phyloP scores from a whole-genome alignment of 1,284 basidiomycete species.

The Moesziomyces sp. region DNA sequence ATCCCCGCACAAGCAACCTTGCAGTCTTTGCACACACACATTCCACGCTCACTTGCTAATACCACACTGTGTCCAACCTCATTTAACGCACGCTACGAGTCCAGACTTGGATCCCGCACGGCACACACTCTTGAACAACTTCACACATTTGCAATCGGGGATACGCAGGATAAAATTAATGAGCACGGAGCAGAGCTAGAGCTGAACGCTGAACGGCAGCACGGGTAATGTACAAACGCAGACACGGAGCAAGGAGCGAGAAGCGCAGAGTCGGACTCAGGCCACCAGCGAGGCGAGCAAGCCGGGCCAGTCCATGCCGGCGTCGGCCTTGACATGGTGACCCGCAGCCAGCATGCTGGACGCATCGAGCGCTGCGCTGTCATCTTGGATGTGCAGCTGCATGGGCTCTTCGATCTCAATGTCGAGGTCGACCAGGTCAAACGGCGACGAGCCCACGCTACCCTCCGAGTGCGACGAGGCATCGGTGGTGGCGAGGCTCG shows the following conservation, averaged over 20 bases:
- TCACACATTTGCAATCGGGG: no score
- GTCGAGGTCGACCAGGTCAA: constrained; percentile 47
- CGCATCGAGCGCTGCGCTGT: constrained; percentile 8
- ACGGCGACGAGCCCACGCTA: constrained; percentile 42
- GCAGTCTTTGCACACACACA: not conserved
- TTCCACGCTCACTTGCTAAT: no score
- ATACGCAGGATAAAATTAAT: no score
- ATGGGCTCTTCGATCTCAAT: constrained; percentile 50
- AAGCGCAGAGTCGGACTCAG: not conserved
- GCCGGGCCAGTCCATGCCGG: constrained; percentile 34
- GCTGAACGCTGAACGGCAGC: not conserved
- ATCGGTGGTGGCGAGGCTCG: constrained; percentile 12
- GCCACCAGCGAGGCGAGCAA: constrained; percentile 33
- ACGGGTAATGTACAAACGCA: constrained; percentile 15
- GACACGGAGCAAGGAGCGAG: not conserved
- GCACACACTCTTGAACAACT: no score
- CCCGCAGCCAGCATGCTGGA: not conserved
- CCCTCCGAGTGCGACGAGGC: constrained; percentile 11
- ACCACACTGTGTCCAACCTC: no score
- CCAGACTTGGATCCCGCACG: no score
- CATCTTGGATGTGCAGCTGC: constrained; percentile 35
- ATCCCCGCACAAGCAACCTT: not conserved
- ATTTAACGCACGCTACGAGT: no score
- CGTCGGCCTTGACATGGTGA: constrained; percentile 7
- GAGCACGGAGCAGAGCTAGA: not conserved